Evolutionary conservation across 768 basidiomycete species (phyloP), one percentile per base, ranked within the genome.

Genomic region (Tulasnella sp.): DNA sequence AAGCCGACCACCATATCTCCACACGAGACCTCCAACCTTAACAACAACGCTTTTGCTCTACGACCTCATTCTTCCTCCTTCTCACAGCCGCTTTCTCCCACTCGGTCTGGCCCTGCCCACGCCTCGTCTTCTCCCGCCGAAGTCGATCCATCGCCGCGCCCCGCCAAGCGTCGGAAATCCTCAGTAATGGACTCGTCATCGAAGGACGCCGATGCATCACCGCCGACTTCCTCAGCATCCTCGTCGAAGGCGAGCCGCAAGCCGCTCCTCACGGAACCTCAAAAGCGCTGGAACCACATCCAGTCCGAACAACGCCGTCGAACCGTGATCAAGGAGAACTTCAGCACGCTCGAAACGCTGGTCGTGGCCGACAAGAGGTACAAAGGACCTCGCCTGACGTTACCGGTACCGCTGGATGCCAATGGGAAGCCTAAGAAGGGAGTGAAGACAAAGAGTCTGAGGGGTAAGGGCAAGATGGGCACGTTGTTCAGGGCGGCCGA

Each of bases 241-340:
- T 48, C 74, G 34, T 46, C 76, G 46, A 73, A 76, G 16, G 78
- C 78, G 34, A 83, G 87, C 72, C 88, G 89, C 81, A 94, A 94
- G 82, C 89, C 92, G 0, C 89, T 94, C 28, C 88, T 96, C 37
- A 93, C 94, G 8, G 92, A 91, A 5, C 94, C 94, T 0, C 94
- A n/a, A 97, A 96, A 96, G 84, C 90, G 95, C 18, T 90, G 95
- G 22, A 96, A 96, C 85, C 95, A 97, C 87, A 96, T 97, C 88
- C 92, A 95, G 90, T 96, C 94, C 9, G 96, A 97, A 85, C 96
- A 97, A 86, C 95, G 95, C 84, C 93, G 96, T 11, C 91, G 96
- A 14, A 97, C 97, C 84, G 94, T 94, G 76, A 97, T 97, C 83
- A 92, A 94, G 60, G 93, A 94, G 82, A 95, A 95, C 58, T 97